These are phyloP conservation scores for Xerophyta viscosa DNA, from an alignment of 106 monocot genomes.

Conservation along the genomic window DNA sequence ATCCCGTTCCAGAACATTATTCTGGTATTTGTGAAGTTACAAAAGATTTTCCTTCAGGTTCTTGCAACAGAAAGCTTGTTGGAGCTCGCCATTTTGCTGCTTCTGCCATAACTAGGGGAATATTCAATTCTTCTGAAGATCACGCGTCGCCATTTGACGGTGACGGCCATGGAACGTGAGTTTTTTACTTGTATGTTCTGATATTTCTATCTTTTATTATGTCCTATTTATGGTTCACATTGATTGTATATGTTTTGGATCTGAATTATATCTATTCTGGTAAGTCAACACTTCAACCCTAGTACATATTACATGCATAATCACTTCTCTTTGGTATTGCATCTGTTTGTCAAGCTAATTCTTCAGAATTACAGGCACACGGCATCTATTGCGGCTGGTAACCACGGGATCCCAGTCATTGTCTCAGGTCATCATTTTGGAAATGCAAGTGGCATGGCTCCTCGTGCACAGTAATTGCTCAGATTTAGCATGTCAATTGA, in stretches of 20 bases:
- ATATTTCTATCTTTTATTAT: too few species aligned
- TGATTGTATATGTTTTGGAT: too few species aligned
- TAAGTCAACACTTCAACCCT: too few species aligned
- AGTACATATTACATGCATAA: too few species aligned
- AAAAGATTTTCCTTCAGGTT: conserved; percentile 89
- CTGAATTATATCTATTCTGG: too few species aligned
- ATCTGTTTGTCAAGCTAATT: too few species aligned
- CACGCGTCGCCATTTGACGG: conserved; percentile 94
- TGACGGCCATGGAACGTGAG: conserved; percentile 98
- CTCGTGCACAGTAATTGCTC: conserved; percentile 87
- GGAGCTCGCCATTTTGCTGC: conserved; percentile 98
- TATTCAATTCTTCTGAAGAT: conserved; percentile 81
- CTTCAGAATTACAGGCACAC: conserved; percentile 58
- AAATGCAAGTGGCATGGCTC: conserved; percentile 99
- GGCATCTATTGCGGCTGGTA: conserved; percentile 92
- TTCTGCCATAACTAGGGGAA: conserved; percentile 88
- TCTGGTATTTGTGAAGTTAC: conserved; percentile 95
- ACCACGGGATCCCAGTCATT: conserved; percentile 79
- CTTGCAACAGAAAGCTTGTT: conserved; percentile 92
- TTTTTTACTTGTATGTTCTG: not conserved
- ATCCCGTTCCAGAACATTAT: conserved; percentile 68
- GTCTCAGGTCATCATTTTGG: conserved; percentile 90
- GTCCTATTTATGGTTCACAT: too few species aligned
- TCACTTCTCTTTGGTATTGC: too few species aligned
- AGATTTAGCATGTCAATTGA: conserved; percentile 2